Evolutionary conservation across 1,284 basidiomycete species (phyloP), one percentile per base, ranked within the genome.

Genomic region (Fistulinella cinereoalba): DNA sequence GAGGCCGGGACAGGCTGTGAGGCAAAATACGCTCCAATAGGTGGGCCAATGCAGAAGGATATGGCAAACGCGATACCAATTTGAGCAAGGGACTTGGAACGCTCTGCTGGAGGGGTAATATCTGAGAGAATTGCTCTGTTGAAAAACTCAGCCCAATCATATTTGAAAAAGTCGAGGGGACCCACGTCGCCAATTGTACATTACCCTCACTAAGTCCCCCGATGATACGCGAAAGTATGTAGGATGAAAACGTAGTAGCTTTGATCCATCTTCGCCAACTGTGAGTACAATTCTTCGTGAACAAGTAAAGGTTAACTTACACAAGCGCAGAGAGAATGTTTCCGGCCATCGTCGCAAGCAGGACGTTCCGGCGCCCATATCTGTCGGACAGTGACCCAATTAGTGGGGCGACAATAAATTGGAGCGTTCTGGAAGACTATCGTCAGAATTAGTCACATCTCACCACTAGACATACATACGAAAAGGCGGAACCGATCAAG

Each of bases 51-150:
- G 69, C 87, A 81, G 71, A 96, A 96, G 64, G 91, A 93, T 41
- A 96, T 84, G 8, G 91, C 89, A 60, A 97, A 97, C 1, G 94
- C 93, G 44, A 96, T 90, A 15, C 94, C 93, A 39, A 97, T 87
- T 51, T 94, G 79, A 1, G 93, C 88, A n/a, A 97, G 80, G 7
- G 88, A 84, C 61, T 81, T 87, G 5, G 89, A 85, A 21, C 92
- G 83, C 39, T 84, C 86, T 13, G 77, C 76, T 4, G 87, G 77
- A 1, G 85, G 79, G 0, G 91, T 88, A 28, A 96, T 80, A 64
- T 97, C 93, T 18, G 91, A 90, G 25, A 97, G 80, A 57, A 92
- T 92, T 6, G 92, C 92, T 56, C 89, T 92, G 22, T 43, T 13
- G 18, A 55, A 37, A 6, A n/a, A 29, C n/a, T n/a, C n/a, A n/a